Evolutionary conservation across 148 eudicot species (phyloP).

Genomic region (Arctostaphylos glauca): DNA sequence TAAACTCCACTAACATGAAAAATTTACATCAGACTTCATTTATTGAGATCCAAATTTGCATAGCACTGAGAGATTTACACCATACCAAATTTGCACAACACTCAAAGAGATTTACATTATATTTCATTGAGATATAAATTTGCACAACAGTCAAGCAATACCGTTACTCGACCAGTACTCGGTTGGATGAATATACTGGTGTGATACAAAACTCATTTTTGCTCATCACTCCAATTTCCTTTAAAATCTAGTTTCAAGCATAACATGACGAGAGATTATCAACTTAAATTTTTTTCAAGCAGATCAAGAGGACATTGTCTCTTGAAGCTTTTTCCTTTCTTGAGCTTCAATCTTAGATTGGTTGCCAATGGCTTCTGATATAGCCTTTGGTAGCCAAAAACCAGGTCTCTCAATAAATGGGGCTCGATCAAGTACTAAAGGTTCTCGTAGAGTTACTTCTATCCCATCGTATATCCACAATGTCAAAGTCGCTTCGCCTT

Average conservation of each 20-base stretch:
- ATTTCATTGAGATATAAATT: neutral
- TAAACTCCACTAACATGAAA: neutral
- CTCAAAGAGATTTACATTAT: neutral
- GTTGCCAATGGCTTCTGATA: slow-evolving; percentile 78
- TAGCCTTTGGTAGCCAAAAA: slow-evolving; percentile 84
- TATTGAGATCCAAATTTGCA: neutral
- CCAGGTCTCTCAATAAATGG: slow-evolving; percentile 75
- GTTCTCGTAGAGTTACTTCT: slow-evolving; percentile 65
- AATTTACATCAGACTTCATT: neutral
- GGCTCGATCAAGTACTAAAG: slow-evolving; percentile 85
- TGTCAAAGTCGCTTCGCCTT: slow-evolving; percentile 76
- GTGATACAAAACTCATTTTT: neutral
- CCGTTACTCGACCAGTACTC: neutral
- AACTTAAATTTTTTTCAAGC: slow-evolving; percentile 16
- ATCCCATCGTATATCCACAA: slow-evolving; percentile 68
- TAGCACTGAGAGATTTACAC: neutral
- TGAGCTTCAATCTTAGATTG: slow-evolving; percentile 65
- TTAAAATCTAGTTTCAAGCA: neutral
- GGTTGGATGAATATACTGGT: neutral
- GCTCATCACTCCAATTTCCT: neutral
- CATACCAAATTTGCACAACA: neutral
- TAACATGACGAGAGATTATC: neutral
- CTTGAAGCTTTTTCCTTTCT: slow-evolving; percentile 40
- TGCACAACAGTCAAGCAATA: neutral
- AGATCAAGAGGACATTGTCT: slow-evolving; percentile 18